phyloP scores from a whole-genome alignment of 495 filamentous ascomycete genomes.

The Penicillium canescens region DNA sequence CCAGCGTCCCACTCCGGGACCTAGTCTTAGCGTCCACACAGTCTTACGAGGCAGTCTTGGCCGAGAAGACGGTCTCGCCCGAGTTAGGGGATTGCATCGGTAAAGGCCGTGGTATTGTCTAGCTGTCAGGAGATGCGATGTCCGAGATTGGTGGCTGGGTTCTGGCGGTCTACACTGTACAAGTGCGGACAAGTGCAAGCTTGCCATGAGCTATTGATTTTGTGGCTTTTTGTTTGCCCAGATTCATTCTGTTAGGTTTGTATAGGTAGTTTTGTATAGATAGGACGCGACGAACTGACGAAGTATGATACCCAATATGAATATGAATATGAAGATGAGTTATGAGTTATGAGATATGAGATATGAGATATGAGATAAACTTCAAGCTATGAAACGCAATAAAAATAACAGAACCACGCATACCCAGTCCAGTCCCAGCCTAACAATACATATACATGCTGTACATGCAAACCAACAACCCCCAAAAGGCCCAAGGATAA shows the following conservation, averaged over 20 bases:
- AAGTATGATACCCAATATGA: no score
- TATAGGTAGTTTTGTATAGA: not conserved
- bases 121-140: not conserved
- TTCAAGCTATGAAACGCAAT: not conserved
- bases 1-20: conserved; percentile 19
- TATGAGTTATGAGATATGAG: no score
- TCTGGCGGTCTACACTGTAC: not conserved
- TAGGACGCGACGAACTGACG: not conserved
- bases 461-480: not conserved
- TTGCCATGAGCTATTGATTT: not conserved
- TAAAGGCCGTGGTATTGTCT: conserved; percentile 1
- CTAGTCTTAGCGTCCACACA: conserved; percentile 21
- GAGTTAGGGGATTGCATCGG: not conserved
- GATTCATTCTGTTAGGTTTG: not conserved
- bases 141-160: not conserved
- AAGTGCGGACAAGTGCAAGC: not conserved
- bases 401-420: not conserved
- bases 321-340: no score
- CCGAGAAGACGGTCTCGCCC: conserved; percentile 8
- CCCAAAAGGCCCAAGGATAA: no score
- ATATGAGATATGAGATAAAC: no score
- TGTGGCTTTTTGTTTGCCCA: not conserved
- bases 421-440: not conserved
- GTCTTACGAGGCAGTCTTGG: conserved; percentile 27
- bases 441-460: no score